Conservation (phyloP, 805 yeast genomes). For the Candida yuanshanica region DNA sequence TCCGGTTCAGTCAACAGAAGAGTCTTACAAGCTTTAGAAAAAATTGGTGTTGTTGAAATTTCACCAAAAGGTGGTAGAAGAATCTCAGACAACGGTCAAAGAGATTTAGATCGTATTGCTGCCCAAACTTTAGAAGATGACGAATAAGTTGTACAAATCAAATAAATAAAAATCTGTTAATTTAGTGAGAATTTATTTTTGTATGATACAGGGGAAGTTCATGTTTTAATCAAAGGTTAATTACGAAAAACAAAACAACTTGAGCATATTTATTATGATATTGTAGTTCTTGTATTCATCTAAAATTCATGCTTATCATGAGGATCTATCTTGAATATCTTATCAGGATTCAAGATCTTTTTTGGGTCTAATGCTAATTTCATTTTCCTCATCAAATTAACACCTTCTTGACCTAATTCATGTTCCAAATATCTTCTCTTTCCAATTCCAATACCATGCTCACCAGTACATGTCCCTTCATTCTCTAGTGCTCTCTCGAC, state of each 20-base stretch:
- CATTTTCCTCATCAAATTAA: constrained; percentile 63
- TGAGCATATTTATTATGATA: background rate
- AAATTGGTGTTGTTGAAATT: constrained; percentile 94
- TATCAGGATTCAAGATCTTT: constrained; percentile 65
- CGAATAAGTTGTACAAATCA: constrained; percentile 34
- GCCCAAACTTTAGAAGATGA: constrained; percentile 96
- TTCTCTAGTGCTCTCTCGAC: constrained; percentile 54
- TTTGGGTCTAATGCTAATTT: constrained; percentile 69
- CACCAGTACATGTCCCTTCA: constrained; percentile 82
- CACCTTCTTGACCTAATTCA: constrained; percentile 61
- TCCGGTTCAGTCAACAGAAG: constrained; percentile 99
- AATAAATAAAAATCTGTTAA: constrained; percentile 1
- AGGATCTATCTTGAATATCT: constrained; percentile 65
- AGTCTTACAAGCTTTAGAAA: constrained; percentile 96
- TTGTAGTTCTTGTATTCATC: background rate
- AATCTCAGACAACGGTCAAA: constrained; percentile 98
- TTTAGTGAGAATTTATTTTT: constrained; percentile 6
- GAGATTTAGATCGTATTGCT: constrained; percentile 99
- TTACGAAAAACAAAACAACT: constrained; percentile 9
- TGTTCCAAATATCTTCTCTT: constrained; percentile 51
- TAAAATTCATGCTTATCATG: constrained; percentile 23
- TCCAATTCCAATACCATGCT: constrained; percentile 77
- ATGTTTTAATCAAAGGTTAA: constrained; percentile 8
- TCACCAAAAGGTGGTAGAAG: constrained; percentile 99
- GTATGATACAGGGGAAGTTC: constrained; percentile 5